Evolutionary conservation across 108 stramenopile species (phyloP), one percentile per base, ranked within the genome.

Genomic region (Bacterosira constricta): DNA sequence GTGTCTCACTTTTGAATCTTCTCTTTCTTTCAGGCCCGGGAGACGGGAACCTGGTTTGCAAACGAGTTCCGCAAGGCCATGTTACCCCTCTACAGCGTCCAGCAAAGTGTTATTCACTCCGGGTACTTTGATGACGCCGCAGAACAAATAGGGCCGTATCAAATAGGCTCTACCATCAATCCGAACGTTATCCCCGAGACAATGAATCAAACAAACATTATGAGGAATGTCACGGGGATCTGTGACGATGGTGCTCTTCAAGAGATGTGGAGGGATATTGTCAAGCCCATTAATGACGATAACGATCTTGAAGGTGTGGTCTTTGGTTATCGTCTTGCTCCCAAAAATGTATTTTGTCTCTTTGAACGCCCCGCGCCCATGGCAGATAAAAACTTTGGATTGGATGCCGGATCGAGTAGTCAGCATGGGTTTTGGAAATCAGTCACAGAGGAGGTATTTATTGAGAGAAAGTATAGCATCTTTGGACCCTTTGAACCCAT

Each of bases 71-170:
- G 69, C 12, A 29, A 63, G 1, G 69, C 75, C 26, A 76, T 76
- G 75, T 36, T 68, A 30, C 75, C 75, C 6, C 75, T 76, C 25
- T 76, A 76, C 31, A 31, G 39, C 15, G 41, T 76, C 47, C 75
- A 71, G 21, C 75, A 76, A 17, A 61, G 54, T 6, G 69, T 76
- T 5, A 63, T 76, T 41, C 42, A 68, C 62, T 76, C 75, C 1
- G 37, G 61, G 6, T 57, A 58, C 18, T 76, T 76, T 64, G 70
- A 76, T 41, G 12, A 11, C 15, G 17, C 71, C 11, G 29, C 75
- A 12, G 60, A 25, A 1, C 54, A 63, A 6, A 76, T 76, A 52
- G 75, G 75, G n/a, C 42, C 41, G 0, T 71, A 54, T 25, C n/a
- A n/a, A n/a, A n/a, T n/a, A n/a, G n/a, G n/a, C n/a, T n/a, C n/a